These are phyloP conservation scores for Acephala macrosclerotiorum DNA, from an alignment of 2,329 filamentous ascomycete genomes.

Conservation along the genomic window DNA sequence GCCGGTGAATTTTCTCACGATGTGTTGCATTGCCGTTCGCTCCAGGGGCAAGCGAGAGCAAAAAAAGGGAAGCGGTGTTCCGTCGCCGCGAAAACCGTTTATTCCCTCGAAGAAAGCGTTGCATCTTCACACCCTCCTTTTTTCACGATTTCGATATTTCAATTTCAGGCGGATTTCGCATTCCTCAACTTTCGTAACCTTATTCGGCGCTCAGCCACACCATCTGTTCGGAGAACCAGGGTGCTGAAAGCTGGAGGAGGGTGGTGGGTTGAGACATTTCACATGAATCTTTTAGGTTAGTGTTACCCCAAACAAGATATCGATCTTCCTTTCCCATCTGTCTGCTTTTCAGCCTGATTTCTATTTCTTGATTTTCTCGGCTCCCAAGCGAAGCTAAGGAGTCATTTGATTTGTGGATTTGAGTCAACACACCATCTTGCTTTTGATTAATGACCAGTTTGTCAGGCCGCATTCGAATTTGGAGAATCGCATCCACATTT, in stretches of 20 bases:
- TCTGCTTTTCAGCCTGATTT: not conserved
- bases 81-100: not conserved
- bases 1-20: too few relatives aligned
- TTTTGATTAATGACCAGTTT: not conserved
- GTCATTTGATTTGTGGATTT: not conserved
- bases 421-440: not conserved
- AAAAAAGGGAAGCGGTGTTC: not conserved
- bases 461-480: not conserved
- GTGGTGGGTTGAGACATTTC: not conserved
- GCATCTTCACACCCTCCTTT: not conserved
- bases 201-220: slow-evolving; percentile 3
- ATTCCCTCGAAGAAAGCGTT: not conserved
- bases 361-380: not conserved
- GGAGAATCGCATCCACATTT: slow-evolving; percentile 2
- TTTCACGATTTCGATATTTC: not conserved
- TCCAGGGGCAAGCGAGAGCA: not conserved
- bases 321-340: not conserved
- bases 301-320: not conserved
- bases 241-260: too few relatives aligned
- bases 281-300: not conserved
- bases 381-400: not conserved
- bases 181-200: not conserved
- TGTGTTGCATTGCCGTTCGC: not conserved
- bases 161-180: not conserved
- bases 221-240: not conserved